Evolutionary conservation across 495 filamentous ascomycete species (phyloP), one percentile per base, ranked within the genome.

Genomic region (Friedmanniomyces simplex): DNA sequence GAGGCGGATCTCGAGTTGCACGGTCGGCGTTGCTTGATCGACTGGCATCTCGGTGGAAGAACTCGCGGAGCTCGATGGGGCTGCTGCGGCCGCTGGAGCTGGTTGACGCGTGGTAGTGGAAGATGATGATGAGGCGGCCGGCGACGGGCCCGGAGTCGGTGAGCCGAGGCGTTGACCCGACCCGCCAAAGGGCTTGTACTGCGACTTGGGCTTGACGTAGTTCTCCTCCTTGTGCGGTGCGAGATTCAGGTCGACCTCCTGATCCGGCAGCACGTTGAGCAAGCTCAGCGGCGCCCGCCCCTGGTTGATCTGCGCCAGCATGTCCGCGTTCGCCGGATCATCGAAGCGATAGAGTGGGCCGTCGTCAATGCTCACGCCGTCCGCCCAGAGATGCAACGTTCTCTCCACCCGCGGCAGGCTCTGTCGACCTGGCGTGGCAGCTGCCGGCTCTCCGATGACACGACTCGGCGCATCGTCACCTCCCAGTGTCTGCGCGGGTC

Each of bases 291-390:
- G 93, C 0, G 93, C 93, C 28, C 87, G 82, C 24, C 94, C 94
- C 37, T 82, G 77, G 52, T 89, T 82, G 66, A 98, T 98, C 71
- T 89, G 84, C 28, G 85, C 77, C 21, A 98, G 74, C 53, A 89
- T 87, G 25, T 81, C 81, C 20, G 83, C 82, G 65, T 96, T 95
- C 6, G 80, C 80, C 16, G 93, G 89, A 68, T 97, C 91, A 63
- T 95, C 88, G 54, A 88, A 91, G 32, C 86, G 82, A 65, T 82
- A 89, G 10, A 98, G 82, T n/a, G 85, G 82, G 20, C 93, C 93
- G 65, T 97, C 91, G 61, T 96, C 94, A 36, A 98, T 83, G 46
- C 89, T 95, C 66, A 97, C 96, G 1, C 93, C 93, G 70, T 98
- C 87, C 14, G 78, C 74, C 93, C 93, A 98, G 59, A 98, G 84